Evolutionary conservation across 1,284 basidiomycete genomes (phyloP), one percentile per base, ranked within the genome.

Genomic region (Pseudozyma sp.): DNA sequence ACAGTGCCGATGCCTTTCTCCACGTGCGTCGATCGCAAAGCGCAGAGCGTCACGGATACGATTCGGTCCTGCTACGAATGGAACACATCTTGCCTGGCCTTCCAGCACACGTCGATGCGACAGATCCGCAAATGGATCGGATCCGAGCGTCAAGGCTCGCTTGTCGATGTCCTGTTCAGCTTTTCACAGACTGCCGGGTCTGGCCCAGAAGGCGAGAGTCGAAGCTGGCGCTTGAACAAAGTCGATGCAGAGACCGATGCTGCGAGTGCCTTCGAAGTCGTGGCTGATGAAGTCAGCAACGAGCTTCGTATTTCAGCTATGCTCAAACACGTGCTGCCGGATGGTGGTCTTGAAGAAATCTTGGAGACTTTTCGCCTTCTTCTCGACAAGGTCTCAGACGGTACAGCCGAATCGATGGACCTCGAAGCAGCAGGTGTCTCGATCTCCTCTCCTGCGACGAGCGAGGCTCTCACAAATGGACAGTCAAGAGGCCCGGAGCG

Each of bases 71-170:
- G 57, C 30, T 19, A 53, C 50, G 44, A 40, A 5, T 54, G 52
- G 46, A 50, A 54, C 40, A 61, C 40, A 35, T 49, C 52, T 9
- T 54, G 59, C 37, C 52, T 54, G 7, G 39, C 46, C 29, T 48
- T 40, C 40, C 51, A 61, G 47, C 51, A 61, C 45, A 54, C 52
- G 2, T 54, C 59, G 47, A 54, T 61, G 39, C 59, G 57, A 10
- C 57, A 60, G 24, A 60, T 60, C 5, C 57, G 50, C 30, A 46
- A 19, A 19, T 53, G 50, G 57, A 35, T 53, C 30, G 57, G 57
- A 10, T 39, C 45, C 16, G 57, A 60, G 19, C 31, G 59, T 13
- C 46, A 33, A 35, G 59, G 52, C 0, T 61, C 52, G 6, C 6
- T 54, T 13, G 46, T 54, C 8, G 59, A 54, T 39, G 14, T 54